phyloP scores from a whole-genome alignment of 805 yeast genomes.

The Spathaspora girioi region DNA sequence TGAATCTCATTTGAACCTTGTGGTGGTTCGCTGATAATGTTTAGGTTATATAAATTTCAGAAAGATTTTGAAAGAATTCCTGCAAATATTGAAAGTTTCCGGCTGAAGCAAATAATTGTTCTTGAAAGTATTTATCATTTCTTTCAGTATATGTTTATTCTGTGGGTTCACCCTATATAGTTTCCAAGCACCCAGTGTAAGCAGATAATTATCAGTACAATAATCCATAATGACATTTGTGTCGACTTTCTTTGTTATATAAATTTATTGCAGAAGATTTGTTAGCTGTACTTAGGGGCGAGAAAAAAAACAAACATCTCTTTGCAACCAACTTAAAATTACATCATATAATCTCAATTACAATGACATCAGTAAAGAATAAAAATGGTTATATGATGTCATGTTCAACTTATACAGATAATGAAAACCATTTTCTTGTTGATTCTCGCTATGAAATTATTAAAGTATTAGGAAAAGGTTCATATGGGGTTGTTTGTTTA shows the following conservation, averaged over 20 bases:
- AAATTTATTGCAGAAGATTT: not conserved
- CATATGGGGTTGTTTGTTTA: slow-evolving; percentile 82
- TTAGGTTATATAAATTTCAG: no score
- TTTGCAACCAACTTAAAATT: slow-evolving; percentile 1
- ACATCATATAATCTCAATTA: not conserved
- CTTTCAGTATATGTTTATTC: no score
- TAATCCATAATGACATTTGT: no score
- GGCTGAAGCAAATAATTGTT: no score
- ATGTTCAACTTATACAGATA: slow-evolving; percentile 8
- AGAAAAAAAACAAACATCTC: not conserved
- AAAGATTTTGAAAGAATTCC: not conserved
- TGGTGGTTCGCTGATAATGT: no score
- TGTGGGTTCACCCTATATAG: no score
- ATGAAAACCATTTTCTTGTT: slow-evolving; percentile 46
- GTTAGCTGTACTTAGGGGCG: not conserved
- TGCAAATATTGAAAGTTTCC: not conserved
- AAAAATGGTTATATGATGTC: slow-evolving; percentile 2
- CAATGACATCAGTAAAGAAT: slow-evolving; percentile 1
- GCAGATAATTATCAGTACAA: no score
- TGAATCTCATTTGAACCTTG: no score
- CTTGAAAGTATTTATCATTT: no score
- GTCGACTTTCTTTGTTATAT: no score
- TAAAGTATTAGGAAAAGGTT: slow-evolving; percentile 71
- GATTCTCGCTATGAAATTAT: slow-evolving; percentile 58
- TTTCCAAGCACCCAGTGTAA: no score